These are phyloP conservation scores for Rhododendron ovatum DNA, from an alignment of 148 eudicot genomes.

Conservation along the genomic window DNA sequence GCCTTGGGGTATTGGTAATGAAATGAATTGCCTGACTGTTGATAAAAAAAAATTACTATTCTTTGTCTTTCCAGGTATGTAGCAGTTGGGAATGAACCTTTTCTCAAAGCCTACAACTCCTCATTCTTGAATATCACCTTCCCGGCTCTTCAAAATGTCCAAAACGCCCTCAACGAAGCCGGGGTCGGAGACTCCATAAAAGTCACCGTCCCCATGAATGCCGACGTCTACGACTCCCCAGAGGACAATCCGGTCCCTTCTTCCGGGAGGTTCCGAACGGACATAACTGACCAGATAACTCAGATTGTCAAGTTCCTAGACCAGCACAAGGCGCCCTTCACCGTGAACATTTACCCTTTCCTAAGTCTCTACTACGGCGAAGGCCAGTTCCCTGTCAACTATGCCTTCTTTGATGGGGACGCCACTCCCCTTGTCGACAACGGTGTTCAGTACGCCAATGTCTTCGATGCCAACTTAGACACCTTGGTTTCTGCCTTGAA, in stretches of 20 bases:
- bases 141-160: conserved; percentile 83
- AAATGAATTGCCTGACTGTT: too few relatives aligned
- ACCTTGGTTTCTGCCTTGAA: conserved; percentile 69
- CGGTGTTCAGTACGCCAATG: conserved; percentile 58
- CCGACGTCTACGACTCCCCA: conserved; percentile 76
- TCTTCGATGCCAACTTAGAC: conserved; percentile 88
- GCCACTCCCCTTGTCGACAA: conserved; percentile 46
- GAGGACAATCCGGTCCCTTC: conserved; percentile 61
- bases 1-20: too few relatives aligned
- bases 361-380: conserved; percentile 67
- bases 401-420: conserved; percentile 80
- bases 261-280: conserved; percentile 64
- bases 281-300: conserved; percentile 48
- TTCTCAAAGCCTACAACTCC: conserved; percentile 60
- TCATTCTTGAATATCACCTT: conserved; percentile 51
- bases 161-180: conserved; percentile 75
- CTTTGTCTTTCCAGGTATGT: conserved; percentile 55
- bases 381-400: conserved; percentile 66
- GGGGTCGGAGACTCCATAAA: conserved; percentile 61
- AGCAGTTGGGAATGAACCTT: conserved; percentile 92
- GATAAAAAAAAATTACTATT: background rate
- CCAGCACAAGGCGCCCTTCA: conserved; percentile 78
- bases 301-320: conserved; percentile 55
- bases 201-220: conserved; percentile 81
- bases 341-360: conserved; percentile 86